A percentile compares a stretch with the other conserved stretches of the same genome.
phyloP scores from a whole-genome alignment of 2,329 filamentous ascomycete genomes.

The Fusarium acutatum region DNA sequence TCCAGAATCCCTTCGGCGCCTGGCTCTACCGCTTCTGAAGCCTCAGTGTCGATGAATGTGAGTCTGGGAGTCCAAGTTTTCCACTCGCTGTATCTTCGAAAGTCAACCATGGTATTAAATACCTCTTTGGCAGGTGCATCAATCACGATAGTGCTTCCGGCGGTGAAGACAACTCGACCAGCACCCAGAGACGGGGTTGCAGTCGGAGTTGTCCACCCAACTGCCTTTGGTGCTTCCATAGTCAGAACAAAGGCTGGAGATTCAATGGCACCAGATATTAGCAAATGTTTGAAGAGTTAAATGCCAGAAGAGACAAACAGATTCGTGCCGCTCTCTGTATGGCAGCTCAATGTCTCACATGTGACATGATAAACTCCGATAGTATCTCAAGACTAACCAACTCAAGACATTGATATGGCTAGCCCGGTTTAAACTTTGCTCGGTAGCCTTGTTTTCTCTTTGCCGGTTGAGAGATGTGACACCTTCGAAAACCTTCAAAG shows the following conservation, averaged over 20 bases:
- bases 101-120: background rate
- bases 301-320: background rate
- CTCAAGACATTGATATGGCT: background rate
- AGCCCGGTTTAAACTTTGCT: background rate
- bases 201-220: background rate
- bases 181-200: background rate
- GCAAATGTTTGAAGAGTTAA: fast-evolving
- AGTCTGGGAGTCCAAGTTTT: background rate
- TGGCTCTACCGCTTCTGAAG: background rate
- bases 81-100: background rate
- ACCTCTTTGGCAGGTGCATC: background rate
- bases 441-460: background rate
- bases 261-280: fast-evolving
- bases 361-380: background rate
- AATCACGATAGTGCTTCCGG: background rate
- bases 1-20: background rate
- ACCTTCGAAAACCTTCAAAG: background rate
- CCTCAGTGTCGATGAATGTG: background rate
- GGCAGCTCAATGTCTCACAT: background rate
- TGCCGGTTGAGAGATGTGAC: background rate
- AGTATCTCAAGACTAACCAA: background rate
- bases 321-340: background rate
- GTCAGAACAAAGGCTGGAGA: too few relatives aligned
- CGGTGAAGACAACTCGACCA: background rate
- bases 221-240: background rate